Evolutionary conservation across 1,139 yeast species (phyloP).

Genomic region (Candida buenavistaensis): DNA sequence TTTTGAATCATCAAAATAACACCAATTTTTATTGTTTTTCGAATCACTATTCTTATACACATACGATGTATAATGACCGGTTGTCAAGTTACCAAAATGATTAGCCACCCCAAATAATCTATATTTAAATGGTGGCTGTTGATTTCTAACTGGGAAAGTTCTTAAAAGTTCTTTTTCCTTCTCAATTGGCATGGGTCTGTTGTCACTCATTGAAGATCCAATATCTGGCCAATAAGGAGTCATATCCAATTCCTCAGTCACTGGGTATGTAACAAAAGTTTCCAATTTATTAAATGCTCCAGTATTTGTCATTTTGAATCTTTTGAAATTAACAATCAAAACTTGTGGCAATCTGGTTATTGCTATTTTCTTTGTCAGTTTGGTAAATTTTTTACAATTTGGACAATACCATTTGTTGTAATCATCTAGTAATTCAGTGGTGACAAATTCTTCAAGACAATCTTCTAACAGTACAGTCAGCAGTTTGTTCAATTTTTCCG

Average conservation of each 20-base stretch:
- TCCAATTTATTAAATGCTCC: slow-evolving; percentile 59
- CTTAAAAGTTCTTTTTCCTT: slow-evolving; percentile 39
- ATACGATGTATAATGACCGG: slow-evolving; percentile 92
- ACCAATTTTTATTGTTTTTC: slow-evolving; percentile 56
- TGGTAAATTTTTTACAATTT: slow-evolving; percentile 64
- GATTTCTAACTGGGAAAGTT: slow-evolving; percentile 70
- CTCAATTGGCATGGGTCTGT: slow-evolving; percentile 23
- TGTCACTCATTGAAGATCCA: slow-evolving; percentile 31
- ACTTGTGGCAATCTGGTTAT: slow-evolving; percentile 74
- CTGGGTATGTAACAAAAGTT: slow-evolving; percentile 62
- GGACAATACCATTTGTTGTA: slow-evolving; percentile 93
- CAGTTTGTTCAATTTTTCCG: slow-evolving; percentile 32
- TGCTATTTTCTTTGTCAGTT: slow-evolving; percentile 65
- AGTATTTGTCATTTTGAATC: slow-evolving; percentile 58
- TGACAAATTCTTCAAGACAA: slow-evolving; percentile 71
- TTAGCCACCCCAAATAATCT: slow-evolving; percentile 84
- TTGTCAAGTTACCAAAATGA: slow-evolving; percentile 76
- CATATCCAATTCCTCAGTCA: slow-evolving; percentile 55
- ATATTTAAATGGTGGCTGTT: slow-evolving; percentile 76
- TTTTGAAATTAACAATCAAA: slow-evolving; percentile 72
- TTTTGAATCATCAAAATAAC: slow-evolving; percentile 73
- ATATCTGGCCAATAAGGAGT: slow-evolving; percentile 77
- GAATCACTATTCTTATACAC: slow-evolving; percentile 56
- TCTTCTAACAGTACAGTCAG: slow-evolving; percentile 49
- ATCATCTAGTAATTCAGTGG: slow-evolving; percentile 67